A percentile compares a stretch with the other conserved stretches of the same genome.
Evolutionary conservation across 2,329 filamentous ascomycete genomes (phyloP).

Genomic region (Botryotinia convoluta): DNA sequence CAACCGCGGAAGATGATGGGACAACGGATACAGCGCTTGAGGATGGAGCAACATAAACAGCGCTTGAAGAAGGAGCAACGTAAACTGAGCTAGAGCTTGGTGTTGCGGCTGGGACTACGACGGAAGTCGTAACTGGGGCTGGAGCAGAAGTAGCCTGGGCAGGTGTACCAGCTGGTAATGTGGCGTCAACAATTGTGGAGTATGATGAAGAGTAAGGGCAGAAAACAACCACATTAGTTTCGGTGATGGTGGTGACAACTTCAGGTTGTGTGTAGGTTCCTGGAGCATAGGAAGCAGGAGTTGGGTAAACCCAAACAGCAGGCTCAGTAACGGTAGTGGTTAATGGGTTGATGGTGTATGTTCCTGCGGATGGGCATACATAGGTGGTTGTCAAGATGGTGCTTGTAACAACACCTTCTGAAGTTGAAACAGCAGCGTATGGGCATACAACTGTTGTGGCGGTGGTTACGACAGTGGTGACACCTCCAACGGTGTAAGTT

Average conservation of each 20-base stretch:
- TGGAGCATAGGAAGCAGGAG: constrained; percentile 60
- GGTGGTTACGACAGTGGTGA: constrained; percentile 66
- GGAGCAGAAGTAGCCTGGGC: constrained; percentile 34
- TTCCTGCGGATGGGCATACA: constrained; percentile 70
- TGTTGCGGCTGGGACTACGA: constrained; percentile 22
- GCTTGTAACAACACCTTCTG: constrained; percentile 59
- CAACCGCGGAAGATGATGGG: not conserved
- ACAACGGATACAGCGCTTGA: not conserved
- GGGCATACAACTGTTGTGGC: constrained; percentile 69
- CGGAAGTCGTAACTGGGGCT: constrained; percentile 21
- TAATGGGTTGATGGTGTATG: constrained; percentile 70
- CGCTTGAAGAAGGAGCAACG: not conserved
- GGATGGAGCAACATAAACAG: not conserved
- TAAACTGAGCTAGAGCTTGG: constrained; percentile 31
- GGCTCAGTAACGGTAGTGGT: constrained; percentile 58
- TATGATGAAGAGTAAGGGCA: constrained; percentile 61
- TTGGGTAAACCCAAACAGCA: constrained; percentile 61
- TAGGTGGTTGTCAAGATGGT: constrained; percentile 68
- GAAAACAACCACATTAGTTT: constrained; percentile 65
- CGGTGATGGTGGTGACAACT: constrained; percentile 64
- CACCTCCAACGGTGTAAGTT: constrained; percentile 67
- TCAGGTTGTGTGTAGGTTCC: constrained; percentile 72
- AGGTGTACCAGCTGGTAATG: not conserved
- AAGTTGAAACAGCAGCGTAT: constrained; percentile 62
- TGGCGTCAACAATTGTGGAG: not conserved